Base-by-base conservation (phyloP, 768 basidiomycete genomes). In the Pleurotus djamor region DNA sequence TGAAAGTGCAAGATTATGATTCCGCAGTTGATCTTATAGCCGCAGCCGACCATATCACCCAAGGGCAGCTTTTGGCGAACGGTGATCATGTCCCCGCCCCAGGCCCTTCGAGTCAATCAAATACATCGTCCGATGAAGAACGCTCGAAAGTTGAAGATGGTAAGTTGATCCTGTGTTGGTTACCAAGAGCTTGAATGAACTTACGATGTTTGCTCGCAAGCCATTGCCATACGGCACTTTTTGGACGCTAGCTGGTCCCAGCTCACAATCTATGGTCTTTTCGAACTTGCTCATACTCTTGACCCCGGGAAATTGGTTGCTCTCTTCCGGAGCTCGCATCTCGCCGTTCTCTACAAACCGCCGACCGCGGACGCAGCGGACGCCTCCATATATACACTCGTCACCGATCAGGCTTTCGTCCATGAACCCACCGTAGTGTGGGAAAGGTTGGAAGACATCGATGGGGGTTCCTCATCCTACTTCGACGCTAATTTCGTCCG, bases 371-470 rank as follows among this genome's bases (percentile, higher is more conserved):
- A 76, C 45, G 54, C 80, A 0, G 54, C 37, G 8, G 45, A 47
- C 17, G 10, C 45, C 7, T 80, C 84, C 4, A 76, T 97, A 5
- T 96, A 92, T 69, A 84, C 85, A 1, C 87, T 97, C 61, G 92
- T 89, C 10, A 95, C 95, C 0, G 95, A 97, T 70, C 80, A 91
- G 43, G 84, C 87, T 14, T 94, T 97, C 69, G 73, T 87, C 2
- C 71, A 83, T 59, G 94, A 96, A 68, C 77, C 86, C 0, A 84
- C 84, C 14, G 84, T 96, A 28, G 89, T 95, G 3, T 97, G 95
- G 95, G 95, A 97, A 72, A 84, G 88, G 16, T 74, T 97, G 33
- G 92, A 91, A 65, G 95, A 96, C 66, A 81, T 95, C 34, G 94
- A 96, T 60, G 92, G 92, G 1, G 80, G 84, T 2, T 86, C 79